phyloP scores from a whole-genome alignment of 768 basidiomycete species.

The Mycena floridula region DNA sequence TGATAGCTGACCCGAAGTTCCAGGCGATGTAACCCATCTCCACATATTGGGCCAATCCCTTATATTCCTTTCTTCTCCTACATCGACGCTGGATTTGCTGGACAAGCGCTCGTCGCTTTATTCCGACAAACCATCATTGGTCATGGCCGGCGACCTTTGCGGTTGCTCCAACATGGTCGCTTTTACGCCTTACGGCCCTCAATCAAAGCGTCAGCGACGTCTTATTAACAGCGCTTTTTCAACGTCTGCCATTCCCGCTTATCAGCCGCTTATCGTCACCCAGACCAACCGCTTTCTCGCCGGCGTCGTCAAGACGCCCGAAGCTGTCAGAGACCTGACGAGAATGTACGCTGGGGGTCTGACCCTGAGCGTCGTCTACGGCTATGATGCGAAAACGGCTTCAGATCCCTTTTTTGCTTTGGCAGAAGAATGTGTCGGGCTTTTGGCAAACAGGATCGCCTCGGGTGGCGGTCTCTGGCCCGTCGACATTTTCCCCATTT shows the following conservation, averaged over 20 bases:
- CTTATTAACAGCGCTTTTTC: constrained; percentile 64
- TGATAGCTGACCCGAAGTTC: not conserved
- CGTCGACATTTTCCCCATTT: constrained; percentile 38
- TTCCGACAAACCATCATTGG: constrained; percentile 63
- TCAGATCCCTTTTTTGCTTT: constrained; percentile 32
- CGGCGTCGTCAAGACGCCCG: constrained; percentile 35
- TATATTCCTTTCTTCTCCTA: constrained; percentile 58
- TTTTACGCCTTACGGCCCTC: constrained; percentile 61
- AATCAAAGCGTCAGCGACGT: constrained; percentile 56
- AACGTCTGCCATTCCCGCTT: constrained; percentile 42
- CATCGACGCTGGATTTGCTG: constrained; percentile 56
- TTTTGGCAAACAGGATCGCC: constrained; percentile 35
- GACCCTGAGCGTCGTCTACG: constrained; percentile 56
- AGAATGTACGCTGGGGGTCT: constrained; percentile 54
- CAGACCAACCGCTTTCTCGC: constrained; percentile 54
- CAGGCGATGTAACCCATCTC: constrained; percentile 61
- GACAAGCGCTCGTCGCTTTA: constrained; percentile 69
- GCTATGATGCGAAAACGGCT: constrained; percentile 37
- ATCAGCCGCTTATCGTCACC: constrained; percentile 50
- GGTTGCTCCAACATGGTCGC: constrained; percentile 70
- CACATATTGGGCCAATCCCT: constrained; percentile 62
- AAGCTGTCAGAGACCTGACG: constrained; percentile 19
- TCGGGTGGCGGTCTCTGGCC: constrained; percentile 43
- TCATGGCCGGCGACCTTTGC: constrained; percentile 72
- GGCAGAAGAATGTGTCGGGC: constrained; percentile 35